Evolutionary conservation across 805 yeast genomes (phyloP).

Genomic region (Suhomyces vadensis): DNA sequence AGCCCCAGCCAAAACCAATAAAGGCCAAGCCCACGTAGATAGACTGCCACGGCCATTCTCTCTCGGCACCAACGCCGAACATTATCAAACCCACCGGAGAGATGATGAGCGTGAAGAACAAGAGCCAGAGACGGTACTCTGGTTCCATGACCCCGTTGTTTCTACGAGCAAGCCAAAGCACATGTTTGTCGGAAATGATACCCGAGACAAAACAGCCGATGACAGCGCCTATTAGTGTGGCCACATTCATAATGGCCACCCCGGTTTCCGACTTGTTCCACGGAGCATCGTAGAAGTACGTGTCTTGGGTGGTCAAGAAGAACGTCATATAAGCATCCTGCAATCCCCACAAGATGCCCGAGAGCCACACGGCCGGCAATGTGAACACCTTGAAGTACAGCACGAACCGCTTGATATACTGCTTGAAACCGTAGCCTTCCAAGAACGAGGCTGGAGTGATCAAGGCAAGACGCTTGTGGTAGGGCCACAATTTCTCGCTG

Average conservation of each 20-base stretch:
- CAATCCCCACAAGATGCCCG: constrained; percentile 42
- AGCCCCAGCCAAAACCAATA: constrained; percentile 41
- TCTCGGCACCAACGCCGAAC: constrained; percentile 41
- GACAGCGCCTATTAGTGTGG: constrained; percentile 40
- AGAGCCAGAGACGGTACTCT: constrained; percentile 37
- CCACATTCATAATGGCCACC: constrained; percentile 42
- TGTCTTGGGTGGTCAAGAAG: constrained; percentile 41
- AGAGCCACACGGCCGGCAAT: constrained; percentile 38
- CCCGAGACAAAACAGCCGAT: constrained; percentile 42
- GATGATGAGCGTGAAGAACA: constrained; percentile 35
- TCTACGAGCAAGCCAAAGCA: constrained; percentile 38
- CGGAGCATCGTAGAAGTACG: constrained; percentile 35
- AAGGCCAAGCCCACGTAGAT: constrained; percentile 40
- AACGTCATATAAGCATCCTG: constrained; percentile 42
- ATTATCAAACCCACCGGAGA: constrained; percentile 37
- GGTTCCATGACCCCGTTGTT: constrained; percentile 40
- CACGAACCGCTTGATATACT: constrained; percentile 39
- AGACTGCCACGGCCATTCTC: constrained; percentile 37
- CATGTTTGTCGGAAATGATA: constrained; percentile 33
- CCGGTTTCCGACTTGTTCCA: constrained; percentile 35
- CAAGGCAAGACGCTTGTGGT: constrained; percentile 24
- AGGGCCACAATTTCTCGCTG: constrained; percentile 13
- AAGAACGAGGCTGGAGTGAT: constrained; percentile 38
- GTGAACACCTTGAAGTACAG: constrained; percentile 34
- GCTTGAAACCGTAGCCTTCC: constrained; percentile 40